A percentile compares a stretch with the other conserved stretches of the same genome.
These are phyloP conservation scores for Fagopyrum esculentum DNA, from an alignment of 148 eudicot species.

Conservation along the genomic window DNA sequence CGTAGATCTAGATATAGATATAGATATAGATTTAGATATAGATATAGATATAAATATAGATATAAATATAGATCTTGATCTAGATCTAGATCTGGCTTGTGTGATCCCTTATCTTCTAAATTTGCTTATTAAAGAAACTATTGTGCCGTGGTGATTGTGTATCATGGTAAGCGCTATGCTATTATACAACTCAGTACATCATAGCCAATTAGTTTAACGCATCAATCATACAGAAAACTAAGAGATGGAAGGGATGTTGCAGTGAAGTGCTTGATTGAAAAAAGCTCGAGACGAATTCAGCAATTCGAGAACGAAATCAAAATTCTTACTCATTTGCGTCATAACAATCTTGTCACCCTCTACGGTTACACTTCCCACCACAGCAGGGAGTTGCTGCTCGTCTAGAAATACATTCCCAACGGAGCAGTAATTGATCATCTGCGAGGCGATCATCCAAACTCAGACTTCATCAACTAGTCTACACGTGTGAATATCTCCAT, in stretches of 20 bases:
- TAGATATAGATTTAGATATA: no score
- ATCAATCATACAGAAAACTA: slow-evolving; percentile 27
- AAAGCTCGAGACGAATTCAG: slow-evolving; percentile 30
- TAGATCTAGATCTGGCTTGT: no score
- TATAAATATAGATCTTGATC: no score
- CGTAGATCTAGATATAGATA: no score
- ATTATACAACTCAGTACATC: not conserved
- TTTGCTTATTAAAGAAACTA: no score
- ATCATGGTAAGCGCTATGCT: slow-evolving; percentile 36
- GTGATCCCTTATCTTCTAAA: no score
- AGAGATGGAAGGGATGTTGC: slow-evolving; percentile 52
- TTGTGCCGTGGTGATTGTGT: slow-evolving; percentile 19
- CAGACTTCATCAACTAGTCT: slow-evolving; percentile 29
- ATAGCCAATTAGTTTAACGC: not conserved
- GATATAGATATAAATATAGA: no score
- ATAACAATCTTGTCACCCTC: slow-evolving; percentile 41
- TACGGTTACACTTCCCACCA: slow-evolving; percentile 56
- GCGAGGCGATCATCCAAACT: slow-evolving; percentile 25
- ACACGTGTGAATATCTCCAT: slow-evolving; percentile 44
- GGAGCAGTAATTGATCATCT: slow-evolving; percentile 55
- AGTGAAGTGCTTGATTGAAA: slow-evolving; percentile 43
- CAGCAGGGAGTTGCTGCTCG: slow-evolving; percentile 41
- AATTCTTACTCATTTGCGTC: slow-evolving; percentile 38
- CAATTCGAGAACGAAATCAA: slow-evolving; percentile 48
- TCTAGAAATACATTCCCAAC: slow-evolving; percentile 48